phyloP scores from a whole-genome alignment of 2,329 filamentous ascomycete species.

The Mycosphaerelloides madeirae region DNA sequence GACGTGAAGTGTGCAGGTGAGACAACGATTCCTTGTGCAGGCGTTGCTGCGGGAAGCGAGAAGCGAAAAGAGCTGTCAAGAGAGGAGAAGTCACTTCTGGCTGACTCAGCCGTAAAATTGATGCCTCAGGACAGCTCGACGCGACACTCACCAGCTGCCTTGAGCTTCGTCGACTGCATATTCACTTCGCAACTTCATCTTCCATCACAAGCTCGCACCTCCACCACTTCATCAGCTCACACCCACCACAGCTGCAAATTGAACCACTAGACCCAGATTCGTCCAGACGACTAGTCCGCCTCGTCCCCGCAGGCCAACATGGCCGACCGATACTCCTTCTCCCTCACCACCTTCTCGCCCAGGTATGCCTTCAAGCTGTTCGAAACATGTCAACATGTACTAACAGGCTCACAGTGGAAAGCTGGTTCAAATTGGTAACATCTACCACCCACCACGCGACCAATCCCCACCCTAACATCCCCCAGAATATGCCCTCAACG shows the following conservation, averaged over 20 bases:
- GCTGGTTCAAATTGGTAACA: conserved; percentile 90
- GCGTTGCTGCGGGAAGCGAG: too few species aligned
- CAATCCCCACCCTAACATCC: conserved; percentile 10
- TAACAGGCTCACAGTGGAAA: conserved; percentile 68
- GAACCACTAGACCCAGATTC: background rate
- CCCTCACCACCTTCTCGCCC: conserved; percentile 97
- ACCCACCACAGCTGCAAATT: background rate
- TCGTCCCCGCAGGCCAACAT: conserved; percentile 50
- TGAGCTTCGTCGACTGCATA: conserved; percentile 1
- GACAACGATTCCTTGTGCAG: too few species aligned
- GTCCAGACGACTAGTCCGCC: background rate
- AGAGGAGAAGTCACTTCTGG: too few species aligned
- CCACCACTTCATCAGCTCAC: background rate
- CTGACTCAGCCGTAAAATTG: too few species aligned
- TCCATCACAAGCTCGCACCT: background rate
- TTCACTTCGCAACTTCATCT: conserved; percentile 1
- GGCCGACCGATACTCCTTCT: conserved; percentile 99
- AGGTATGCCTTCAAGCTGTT: conserved; percentile 60
- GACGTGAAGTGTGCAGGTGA: background rate
- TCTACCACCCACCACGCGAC: background rate
- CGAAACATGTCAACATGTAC: conserved; percentile 39
- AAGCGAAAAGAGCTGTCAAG: too few species aligned
- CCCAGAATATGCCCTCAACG: conserved; percentile 96
- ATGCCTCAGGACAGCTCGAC: background rate
- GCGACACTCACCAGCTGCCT: background rate